Percentiles rank a stretch among this genome's conserved stretches.
Evolutionary conservation across 768 basidiomycete species (phyloP).

Genomic region (Suillus spraguei): DNA sequence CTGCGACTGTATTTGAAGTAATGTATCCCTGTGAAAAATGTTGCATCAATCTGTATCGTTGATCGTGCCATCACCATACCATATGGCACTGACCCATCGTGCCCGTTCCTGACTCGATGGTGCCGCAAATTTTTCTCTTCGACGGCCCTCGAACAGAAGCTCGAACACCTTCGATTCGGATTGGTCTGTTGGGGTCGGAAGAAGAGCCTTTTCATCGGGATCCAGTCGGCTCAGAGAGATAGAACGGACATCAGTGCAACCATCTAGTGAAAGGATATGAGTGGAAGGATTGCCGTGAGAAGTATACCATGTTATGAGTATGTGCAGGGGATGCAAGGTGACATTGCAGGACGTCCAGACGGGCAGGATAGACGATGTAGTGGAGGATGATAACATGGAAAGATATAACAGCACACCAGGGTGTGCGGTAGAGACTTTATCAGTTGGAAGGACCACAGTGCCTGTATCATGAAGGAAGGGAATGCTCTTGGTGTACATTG

Average conservation of each 20-base stretch:
- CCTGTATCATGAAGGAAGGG: not conserved
- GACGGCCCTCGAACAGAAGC: slow-evolving; percentile 55
- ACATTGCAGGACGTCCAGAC: slow-evolving; percentile 54
- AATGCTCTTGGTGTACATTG: not conserved
- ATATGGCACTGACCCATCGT: slow-evolving; percentile 74
- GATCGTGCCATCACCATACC: slow-evolving; percentile 42
- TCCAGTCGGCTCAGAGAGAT: slow-evolving; percentile 45
- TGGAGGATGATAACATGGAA: slow-evolving; percentile 30
- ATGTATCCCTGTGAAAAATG: slow-evolving; percentile 51
- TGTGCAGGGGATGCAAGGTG: slow-evolving; percentile 37
- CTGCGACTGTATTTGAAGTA: slow-evolving; percentile 35
- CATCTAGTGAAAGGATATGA: slow-evolving; percentile 49
- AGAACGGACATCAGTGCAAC: slow-evolving; percentile 68
- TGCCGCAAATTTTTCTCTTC: slow-evolving; percentile 63
- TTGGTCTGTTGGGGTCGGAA: slow-evolving; percentile 39
- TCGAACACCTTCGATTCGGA: slow-evolving; percentile 62
- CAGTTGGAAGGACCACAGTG: slow-evolving; percentile 2
- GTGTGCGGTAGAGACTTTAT: slow-evolving; percentile 6
- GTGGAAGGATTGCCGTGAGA: slow-evolving; percentile 41
- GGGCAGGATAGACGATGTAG: slow-evolving; percentile 31
- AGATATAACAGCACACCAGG: slow-evolving; percentile 50
- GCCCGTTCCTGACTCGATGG: slow-evolving; percentile 63
- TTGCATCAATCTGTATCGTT: not conserved
- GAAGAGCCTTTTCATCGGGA: slow-evolving; percentile 43
- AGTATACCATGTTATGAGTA: slow-evolving; percentile 53